Conservation (phyloP, 2,329 filamentous ascomycete species). For the Cladophialophora psammophila region DNA sequence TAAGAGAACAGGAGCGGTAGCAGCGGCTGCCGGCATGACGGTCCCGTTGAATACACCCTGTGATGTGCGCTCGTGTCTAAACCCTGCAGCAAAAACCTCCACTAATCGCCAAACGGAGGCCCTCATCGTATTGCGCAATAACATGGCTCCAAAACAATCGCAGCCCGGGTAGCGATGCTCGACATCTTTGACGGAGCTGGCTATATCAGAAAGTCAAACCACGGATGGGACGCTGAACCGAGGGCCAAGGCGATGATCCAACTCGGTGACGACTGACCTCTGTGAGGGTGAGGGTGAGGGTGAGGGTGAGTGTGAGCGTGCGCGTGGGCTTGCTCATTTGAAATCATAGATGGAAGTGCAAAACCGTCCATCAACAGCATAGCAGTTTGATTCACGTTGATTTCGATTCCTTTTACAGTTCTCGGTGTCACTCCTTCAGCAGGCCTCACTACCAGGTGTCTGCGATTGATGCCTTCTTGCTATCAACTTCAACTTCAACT, state of each 20-base stretch:
- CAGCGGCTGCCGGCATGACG: constrained; percentile 8
- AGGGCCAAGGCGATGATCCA: neutral
- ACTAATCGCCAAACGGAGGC: constrained; percentile 6
- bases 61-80: neutral
- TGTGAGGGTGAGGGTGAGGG: too few relatives aligned
- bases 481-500: neutral
- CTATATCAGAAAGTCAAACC: neutral
- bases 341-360: constrained; percentile 6
- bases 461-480: neutral
- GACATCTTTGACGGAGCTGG: neutral
- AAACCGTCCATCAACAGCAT: neutral
- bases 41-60: neutral
- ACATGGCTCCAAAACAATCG: neutral
- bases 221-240: neutral
- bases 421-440: constrained; percentile 8
- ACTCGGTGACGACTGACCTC: neutral
- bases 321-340: neutral
- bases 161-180: neutral
- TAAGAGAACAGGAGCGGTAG: neutral
- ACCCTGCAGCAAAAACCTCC: constrained; percentile 2
- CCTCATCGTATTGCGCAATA: constrained; percentile 1
- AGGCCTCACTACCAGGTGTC: neutral
- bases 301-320: too few relatives aligned
- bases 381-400: constrained; percentile 10
- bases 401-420: neutral